Base-by-base conservation (phyloP, 192 early-diverging fungal genomes). In the Geosiphon pyriformis region DNA sequence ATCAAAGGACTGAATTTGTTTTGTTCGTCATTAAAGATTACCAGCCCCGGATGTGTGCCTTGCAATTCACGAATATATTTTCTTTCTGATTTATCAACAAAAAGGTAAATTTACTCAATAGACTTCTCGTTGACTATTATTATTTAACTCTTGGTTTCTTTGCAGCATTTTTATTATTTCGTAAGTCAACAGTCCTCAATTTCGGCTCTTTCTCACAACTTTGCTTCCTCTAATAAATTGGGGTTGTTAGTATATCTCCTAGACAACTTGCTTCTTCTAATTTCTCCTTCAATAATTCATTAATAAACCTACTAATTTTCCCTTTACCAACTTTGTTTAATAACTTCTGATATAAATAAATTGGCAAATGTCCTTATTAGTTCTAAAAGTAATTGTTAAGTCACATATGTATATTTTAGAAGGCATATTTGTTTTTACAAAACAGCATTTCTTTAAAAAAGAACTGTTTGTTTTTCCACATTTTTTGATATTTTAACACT, bases 101-200 rank as follows among this genome's bases (percentile, higher is more conserved):
- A 58, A 33, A 12, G 56, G 56, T n/a, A 58, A 58, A 20, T 58
- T 58, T 58, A 58, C 56, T 58, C 56, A 58, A 30, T 58, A 58
- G 25, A 58, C 27, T 58, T 58, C 56, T 22, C 56, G 56, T 23
- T 7, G 8, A 58, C 23, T 58, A 11, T 22, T 11, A 7, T 33
- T 27, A 15, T 58, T 25, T 29, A 25, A 8, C 29, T 6, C 25
- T 27, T 33, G 8, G 25, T 29, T 58, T 58, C 32, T 58, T 58
- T 30, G 6, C 30, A 58, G 17, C 25, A 7, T 29, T 27, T 29
- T 8, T 8, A 22, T 29, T 58, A 7, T 58, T 58, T 58, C 56
- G 8, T 25, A 58, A 29, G 8, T 58, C 30, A 58, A 8, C 56
- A 58, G 56, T 58, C 56, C 26, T 58, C 56, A 58, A 22, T 33